Evolutionary conservation across 2,329 filamentous ascomycete species (phyloP), one percentile per base, ranked within the genome.

Genomic region (Fusarium dlaminii): DNA sequence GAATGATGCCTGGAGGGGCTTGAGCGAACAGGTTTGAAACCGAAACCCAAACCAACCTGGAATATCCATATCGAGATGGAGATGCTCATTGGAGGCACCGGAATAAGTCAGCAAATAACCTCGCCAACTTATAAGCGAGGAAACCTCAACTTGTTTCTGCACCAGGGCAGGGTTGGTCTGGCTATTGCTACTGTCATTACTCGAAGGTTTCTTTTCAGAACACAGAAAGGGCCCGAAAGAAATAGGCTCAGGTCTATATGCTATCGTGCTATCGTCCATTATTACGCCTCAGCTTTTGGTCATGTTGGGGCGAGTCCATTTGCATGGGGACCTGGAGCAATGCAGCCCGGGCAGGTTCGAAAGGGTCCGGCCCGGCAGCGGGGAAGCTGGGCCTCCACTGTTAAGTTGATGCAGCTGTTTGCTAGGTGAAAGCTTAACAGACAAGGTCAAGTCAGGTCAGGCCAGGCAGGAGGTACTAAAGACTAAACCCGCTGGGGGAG

Each of bases 371-470:
- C 32, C 45, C 60, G 59, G 59, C 51, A 74, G 73, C 73, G 73
- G 73, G 73, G 73, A 72, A 75, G 60, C 68, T 69, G 54, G 64
- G 52, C 48, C 56, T 75, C 73, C 70, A 75, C 72, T 74, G 72
- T 74, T 74, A 74, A 75, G 72, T 36, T 40, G 5, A 45, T 32
- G 49, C 56, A 43, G 62, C 59, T 42, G 32, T 69, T 65, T 36
- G 34, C 30, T 45, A 42, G 49, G 63, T 3, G 51, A 29, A 27
- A 39, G 56, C 72, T 66, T 74, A 74, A 74, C 72, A 74, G 36
- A 52, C 40, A 62, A 51, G 49, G 39, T 49, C 58, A 62, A 45
- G 58, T 56, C 59, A 62, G 54, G 30, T 30, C 61, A 59, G 30
- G 49, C 30, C 45, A 48, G 20, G 45, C 45, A 17, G 20, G 45